These are phyloP conservation scores for Cyclocybe aegerita DNA, from an alignment of 768 basidiomycete species.

Conservation along the genomic window DNA sequence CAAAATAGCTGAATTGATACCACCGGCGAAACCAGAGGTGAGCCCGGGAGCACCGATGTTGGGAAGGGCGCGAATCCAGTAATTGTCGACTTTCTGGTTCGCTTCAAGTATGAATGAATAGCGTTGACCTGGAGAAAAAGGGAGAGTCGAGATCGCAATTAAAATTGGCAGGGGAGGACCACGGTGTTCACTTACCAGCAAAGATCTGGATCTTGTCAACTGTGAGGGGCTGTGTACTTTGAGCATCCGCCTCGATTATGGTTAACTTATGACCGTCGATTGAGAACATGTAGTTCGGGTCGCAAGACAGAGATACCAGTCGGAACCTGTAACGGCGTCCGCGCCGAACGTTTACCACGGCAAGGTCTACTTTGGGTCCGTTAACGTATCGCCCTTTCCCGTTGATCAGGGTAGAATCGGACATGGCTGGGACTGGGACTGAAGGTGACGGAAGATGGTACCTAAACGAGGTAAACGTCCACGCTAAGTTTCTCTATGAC, in stretches of 20 bases:
- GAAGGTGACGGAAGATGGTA: no score
- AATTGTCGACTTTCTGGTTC: conserved; percentile 42
- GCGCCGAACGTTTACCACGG: conserved; percentile 36
- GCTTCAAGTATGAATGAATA: conserved; percentile 47
- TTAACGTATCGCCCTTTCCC: conserved; percentile 40
- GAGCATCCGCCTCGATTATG: conserved; percentile 42
- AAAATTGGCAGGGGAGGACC: conserved; percentile 30
- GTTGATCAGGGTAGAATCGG: conserved; percentile 43
- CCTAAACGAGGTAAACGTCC: no score
- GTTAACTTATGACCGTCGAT: conserved; percentile 35
- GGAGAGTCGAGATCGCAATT: conserved; percentile 28
- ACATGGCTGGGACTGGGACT: no score
- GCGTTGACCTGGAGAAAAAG: no score
- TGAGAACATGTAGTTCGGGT: conserved; percentile 37
- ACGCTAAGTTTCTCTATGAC: background rate
- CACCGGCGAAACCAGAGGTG: conserved; percentile 34
- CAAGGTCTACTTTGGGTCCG: conserved; percentile 31
- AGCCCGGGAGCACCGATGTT: conserved; percentile 23
- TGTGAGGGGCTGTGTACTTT: conserved; percentile 19
- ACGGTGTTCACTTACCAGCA: conserved; percentile 39
- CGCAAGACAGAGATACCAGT: conserved; percentile 45
- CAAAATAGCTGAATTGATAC: conserved; percentile 47
- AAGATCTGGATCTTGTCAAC: conserved; percentile 43
- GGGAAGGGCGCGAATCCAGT: conserved; percentile 51
- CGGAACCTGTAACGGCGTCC: conserved; percentile 53